A percentile compares a stretch with the other conserved stretches of the same genome.
These are phyloP conservation scores for Scheffersomyces lignosus DNA, from an alignment of 805 yeast genomes.

Conservation along the genomic window DNA sequence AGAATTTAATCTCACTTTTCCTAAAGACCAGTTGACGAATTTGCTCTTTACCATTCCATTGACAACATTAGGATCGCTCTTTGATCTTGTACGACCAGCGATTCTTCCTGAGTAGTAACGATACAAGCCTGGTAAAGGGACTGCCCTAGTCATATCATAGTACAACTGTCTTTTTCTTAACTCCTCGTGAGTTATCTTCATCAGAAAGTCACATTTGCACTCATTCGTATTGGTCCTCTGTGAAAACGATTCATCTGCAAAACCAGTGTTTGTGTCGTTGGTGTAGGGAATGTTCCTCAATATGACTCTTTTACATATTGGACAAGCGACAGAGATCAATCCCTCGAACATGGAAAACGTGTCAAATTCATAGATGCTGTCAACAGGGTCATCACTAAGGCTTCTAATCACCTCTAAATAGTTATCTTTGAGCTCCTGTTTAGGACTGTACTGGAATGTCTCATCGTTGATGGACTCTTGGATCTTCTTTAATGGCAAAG, in stretches of 20 bases:
- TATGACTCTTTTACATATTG: constrained; percentile 10
- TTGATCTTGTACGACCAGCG: constrained; percentile 1
- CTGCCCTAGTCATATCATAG: constrained; percentile 1
- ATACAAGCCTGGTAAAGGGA: constrained; percentile 1
- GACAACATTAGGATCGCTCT: background rate
- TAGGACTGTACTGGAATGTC: constrained; percentile 8
- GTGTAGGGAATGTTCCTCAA: constrained; percentile 7
- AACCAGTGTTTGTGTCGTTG: constrained; percentile 5
- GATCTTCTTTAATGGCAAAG: constrained; percentile 10
- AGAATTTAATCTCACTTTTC: background rate
- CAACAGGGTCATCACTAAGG: background rate
- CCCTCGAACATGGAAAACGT: constrained; percentile 4
- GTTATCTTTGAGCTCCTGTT: background rate
- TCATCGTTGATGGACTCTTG: constrained; percentile 6
- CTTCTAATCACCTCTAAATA: constrained; percentile 1
- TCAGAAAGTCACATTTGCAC: background rate
- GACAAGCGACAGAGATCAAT: constrained; percentile 11
- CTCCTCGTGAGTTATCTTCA: constrained; percentile 1
- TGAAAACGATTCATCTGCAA: constrained; percentile 8
- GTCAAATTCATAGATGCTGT: constrained; percentile 1
- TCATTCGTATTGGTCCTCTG: background rate
- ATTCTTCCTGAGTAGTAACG: background rate
- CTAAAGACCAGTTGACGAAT: background rate
- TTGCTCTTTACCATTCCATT: background rate
- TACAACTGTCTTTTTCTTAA: constrained; percentile 5